A percentile compares a stretch with the other conserved stretches of the same genome.
phyloP scores from a whole-genome alignment of 805 yeast genomes.

The Zygoascus flipseniorum region DNA sequence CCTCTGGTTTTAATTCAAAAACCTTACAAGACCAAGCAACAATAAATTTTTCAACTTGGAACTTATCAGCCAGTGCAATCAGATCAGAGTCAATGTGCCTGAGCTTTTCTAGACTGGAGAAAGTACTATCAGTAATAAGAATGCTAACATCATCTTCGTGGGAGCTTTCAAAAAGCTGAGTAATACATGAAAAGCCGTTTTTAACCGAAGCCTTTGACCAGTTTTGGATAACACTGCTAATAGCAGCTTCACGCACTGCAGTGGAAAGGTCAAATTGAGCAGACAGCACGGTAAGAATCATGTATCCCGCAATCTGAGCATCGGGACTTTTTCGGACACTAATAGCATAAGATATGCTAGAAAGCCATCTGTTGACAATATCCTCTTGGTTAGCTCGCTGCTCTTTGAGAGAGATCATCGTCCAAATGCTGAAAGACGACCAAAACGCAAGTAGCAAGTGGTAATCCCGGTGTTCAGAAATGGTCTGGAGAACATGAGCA shows the following conservation, averaged over 20 bases:
- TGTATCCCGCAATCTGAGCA: constrained; percentile 74
- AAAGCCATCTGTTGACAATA: constrained; percentile 29
- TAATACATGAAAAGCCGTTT: constrained; percentile 27
- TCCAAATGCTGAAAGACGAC: constrained; percentile 60
- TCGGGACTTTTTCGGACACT: constrained; percentile 34
- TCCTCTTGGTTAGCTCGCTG: constrained; percentile 26
- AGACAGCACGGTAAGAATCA: constrained; percentile 68
- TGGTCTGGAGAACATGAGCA: constrained; percentile 40
- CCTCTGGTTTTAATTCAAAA: constrained; percentile 35
- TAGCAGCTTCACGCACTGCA: constrained; percentile 50
- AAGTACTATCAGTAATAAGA: constrained; percentile 12
- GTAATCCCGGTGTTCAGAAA: constrained; percentile 50
- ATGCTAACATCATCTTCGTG: constrained; percentile 15
- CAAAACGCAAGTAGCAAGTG: constrained; percentile 71
- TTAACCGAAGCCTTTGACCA: constrained; percentile 29
- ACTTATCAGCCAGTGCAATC: constrained; percentile 18
- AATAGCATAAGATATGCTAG: constrained; percentile 26
- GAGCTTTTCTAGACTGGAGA: constrained; percentile 9
- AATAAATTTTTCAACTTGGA: constrained; percentile 35
- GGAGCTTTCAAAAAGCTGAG: constrained; percentile 25
- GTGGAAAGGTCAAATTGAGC: constrained; percentile 57
- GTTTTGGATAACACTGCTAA: constrained; percentile 45
- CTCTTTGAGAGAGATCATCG: constrained; percentile 55
- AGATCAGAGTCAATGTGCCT: constrained; percentile 19
- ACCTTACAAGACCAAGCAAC: constrained; percentile 38